Conservation (phyloP, 2,329 filamentous ascomycete species). For the Aspergillus brunneoviolaceus region DNA sequence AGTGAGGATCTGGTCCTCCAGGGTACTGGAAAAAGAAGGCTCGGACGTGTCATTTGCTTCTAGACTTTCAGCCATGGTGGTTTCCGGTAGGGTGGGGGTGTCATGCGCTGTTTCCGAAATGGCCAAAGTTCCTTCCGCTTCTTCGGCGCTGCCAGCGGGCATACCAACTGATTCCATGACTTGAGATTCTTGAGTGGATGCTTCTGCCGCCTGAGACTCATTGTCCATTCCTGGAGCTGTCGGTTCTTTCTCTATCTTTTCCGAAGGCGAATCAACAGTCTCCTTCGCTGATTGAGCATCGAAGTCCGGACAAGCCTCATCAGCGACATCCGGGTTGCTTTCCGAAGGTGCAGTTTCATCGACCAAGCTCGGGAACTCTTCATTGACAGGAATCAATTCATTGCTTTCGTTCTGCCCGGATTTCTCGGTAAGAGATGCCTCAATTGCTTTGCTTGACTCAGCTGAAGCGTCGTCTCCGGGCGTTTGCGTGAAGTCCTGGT, state of each 20-base stretch:
- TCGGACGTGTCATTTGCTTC: slow-evolving; percentile 2
- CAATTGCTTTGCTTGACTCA: neutral
- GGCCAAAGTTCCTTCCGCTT: neutral
- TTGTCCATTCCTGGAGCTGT: neutral
- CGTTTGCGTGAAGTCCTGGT: neutral
- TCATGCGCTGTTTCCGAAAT: neutral
- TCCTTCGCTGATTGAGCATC: neutral
- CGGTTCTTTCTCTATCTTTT: neutral
- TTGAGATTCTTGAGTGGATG: neutral
- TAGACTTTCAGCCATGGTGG: neutral
- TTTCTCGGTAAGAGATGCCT: neutral
- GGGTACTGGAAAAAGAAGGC: neutral
- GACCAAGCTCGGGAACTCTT: neutral
- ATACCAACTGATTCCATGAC: neutral
- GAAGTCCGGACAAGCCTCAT: neutral
- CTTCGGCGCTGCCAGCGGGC: neutral
- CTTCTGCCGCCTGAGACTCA: neutral
- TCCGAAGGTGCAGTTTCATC: neutral
- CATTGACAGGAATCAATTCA: neutral
- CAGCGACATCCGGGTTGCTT: neutral
- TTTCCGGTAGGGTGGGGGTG: neutral
- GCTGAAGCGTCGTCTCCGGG: neutral
- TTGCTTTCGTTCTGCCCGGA: neutral
- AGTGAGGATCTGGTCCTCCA: slow-evolving; percentile 4
- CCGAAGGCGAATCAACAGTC: neutral